Evolutionary conservation across 1,139 yeast genomes (phyloP), one percentile per base, ranked within the genome.

Genomic region (Chernovozyma aurita): DNA sequence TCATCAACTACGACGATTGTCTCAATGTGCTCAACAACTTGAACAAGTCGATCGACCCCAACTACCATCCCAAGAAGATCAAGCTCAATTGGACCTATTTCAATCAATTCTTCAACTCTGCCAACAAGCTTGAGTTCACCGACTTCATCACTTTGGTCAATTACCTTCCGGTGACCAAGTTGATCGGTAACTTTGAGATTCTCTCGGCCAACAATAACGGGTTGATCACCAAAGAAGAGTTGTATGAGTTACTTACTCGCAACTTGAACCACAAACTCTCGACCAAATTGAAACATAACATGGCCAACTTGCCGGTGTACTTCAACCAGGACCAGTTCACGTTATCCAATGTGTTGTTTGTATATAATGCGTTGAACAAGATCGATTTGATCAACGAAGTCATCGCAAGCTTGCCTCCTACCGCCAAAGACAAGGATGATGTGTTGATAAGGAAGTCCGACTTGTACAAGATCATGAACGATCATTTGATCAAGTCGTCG

Each of bases 371-470:
- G 35, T 61, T 70, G 46, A 61, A 61, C 46, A 70, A 69, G 45
- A 57, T 70, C 35, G 76, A 70, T 48, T 56, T 70, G 45, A 63
- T 80, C 43, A 80, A 80, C 50, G 84, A 78, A 56, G 67, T 78
- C 25, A 74, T 80, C 37, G 83, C 80, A 41, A 72, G 74, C 50
- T 65, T 72, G 27, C 73, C 74, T n/a, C 73, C 75, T 12, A 61
- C 63, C 15, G 57, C 65, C 14, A 56, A 57, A 38, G 74, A 70
- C 32, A 73, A 66, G 38, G 65, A 67, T 38, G 76, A 68, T 43
- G 61, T 70, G 35, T 55, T 66, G 45, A 70, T 71, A 47, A 67
- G 67, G 49, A 67, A 66, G 44, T 44, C 46, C 27, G 73, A 66
- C 43, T 62, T 71, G 44, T 63, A 73, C 43, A 51, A 62, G 33